Evolutionary conservation across 202 grass and related monocot genomes (phyloP), one percentile per base, ranked within the genome.

Genomic region (Eragrostis tef): DNA sequence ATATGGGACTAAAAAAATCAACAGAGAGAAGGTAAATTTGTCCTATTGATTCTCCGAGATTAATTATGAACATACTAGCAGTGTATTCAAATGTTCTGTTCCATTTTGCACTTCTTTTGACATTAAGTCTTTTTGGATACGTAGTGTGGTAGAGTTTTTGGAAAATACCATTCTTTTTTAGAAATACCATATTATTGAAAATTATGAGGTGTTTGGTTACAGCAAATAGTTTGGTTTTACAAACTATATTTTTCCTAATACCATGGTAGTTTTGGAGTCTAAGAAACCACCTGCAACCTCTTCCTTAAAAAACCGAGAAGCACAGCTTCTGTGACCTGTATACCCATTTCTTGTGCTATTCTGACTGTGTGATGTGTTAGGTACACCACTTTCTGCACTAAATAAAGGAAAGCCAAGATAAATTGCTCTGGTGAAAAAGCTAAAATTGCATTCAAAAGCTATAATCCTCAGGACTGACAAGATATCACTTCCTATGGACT

Each of bases 1-100:
- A 34, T 91, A 91, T 64, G 95, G 90, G 80, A 90, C 84, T 48
- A 93, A 89, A 41, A 98, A 91, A 87, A 78, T 73, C 52, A 83
- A 73, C 57, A 86, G 88, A 69, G 83, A 94, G 71, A 90, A 90
- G 95, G 95, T 98, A 79, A 89, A 13, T 79, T 71, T 71, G 44
- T 73, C 57, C 74, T 73, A 54, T 57, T 39, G 34, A 62, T 72
- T 76, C 47, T 29, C 11, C 70, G 51, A 50, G 34, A 52, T 59
- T 5, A 45, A 53, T 11, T 19, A 17, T 70, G 64, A 71, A 59
- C 44, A 64, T 34, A 0, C 64, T 70, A 63, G 6, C 57, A 14
- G 17, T 5, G 8, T 53, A n/a, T 20, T 54, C 46, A 44, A 34
- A 25, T 0, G 27, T 56, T 42, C 20, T 68, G 3, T 16, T 72